A percentile compares a stretch with the other conserved stretches of the same genome.
phyloP scores from a whole-genome alignment of 495 filamentous ascomycete genomes.

The Aspergillus sclerotiicarbonarius region DNA sequence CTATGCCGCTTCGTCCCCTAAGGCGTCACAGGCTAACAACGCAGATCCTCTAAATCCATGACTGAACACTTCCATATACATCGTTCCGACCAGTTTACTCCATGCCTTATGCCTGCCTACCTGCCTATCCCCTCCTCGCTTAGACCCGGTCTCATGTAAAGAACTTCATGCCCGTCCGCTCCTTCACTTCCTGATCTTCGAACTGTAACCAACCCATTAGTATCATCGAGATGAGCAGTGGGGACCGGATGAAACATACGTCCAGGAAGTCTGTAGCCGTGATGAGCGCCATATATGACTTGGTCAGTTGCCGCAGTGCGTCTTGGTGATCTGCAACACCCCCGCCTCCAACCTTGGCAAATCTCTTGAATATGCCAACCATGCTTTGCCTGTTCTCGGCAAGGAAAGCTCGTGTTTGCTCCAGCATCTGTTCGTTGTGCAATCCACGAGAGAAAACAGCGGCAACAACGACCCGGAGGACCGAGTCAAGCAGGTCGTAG shows the following conservation, averaged over 20 bases:
- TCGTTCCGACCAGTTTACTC: background rate
- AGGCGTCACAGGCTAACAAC: background rate
- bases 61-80: conserved; percentile 9
- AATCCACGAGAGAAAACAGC: conserved; percentile 74
- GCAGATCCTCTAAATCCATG: background rate
- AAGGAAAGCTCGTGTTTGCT: conserved; percentile 73
- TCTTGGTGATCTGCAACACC: conserved; percentile 36
- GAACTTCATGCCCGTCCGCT: conserved; percentile 27
- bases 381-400: conserved; percentile 74
- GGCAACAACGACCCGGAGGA: conserved; percentile 77
- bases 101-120: conserved; percentile 3
- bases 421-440: conserved; percentile 72
- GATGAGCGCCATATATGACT: conserved; percentile 59
- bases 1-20: too few species aligned
- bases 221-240: background rate
- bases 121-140: background rate
- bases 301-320: conserved; percentile 53
- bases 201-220: conserved; percentile 26
- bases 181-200: conserved; percentile 42
- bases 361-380: conserved; percentile 87
- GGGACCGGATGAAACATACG: conserved; percentile 36
- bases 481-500: conserved; percentile 76
- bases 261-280: conserved; percentile 60
- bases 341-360: conserved; percentile 69
- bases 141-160: conserved; percentile 36